Evolutionary conservation across 1,139 yeast species (phyloP), one percentile per base, ranked within the genome.

Genomic region (Geotrichum cucujoidarum): DNA sequence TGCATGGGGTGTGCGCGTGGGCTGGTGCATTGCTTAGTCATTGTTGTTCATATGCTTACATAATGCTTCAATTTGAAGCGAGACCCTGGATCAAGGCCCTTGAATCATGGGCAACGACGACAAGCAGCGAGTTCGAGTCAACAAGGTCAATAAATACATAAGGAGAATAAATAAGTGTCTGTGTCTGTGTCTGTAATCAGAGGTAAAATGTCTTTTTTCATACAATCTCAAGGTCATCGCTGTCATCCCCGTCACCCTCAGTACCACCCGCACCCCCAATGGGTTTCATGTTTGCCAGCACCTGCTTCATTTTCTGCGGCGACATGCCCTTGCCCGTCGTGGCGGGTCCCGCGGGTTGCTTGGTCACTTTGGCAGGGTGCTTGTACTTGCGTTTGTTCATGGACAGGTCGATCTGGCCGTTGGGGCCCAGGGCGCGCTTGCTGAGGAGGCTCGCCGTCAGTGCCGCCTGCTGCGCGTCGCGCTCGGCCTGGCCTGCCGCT

Each of bases 211-310:
- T 11, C 2, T 20, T 11, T 3, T 20, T 14, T 29, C 35, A 38
- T 4, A 44, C 32, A 16, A 44, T 37, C 32, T 44, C 48, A 14
- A 44, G 36, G 14, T 44, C 48, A 25, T 44, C 47, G 21, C 25
- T 27, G 16, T 37, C 42, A 20, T 32, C 35, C 5, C 29, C 39
- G 16, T 14, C 24, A 18, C 13, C 39, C 5, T 20, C 24, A 24
- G n/a, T 32, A 30, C n/a, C 33, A 14, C 16, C 16, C 6, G 7
- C 6, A 7, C 24, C 11, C 5, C 6, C 3, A 6, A 21, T 20
- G 30, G 30, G 29, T 10, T n/a, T n/a, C 41, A 38, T 25, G 22
- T 18, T 25, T 10, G 41, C 32, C 22, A 38, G 14, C 14, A 38
- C 11, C n/a, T 38, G 24, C 17, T 38, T 38, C 41, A 38, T 21